Conservation (phyloP, 2,329 filamentous ascomycete genomes). For the Aspergillus sp. region DNA sequence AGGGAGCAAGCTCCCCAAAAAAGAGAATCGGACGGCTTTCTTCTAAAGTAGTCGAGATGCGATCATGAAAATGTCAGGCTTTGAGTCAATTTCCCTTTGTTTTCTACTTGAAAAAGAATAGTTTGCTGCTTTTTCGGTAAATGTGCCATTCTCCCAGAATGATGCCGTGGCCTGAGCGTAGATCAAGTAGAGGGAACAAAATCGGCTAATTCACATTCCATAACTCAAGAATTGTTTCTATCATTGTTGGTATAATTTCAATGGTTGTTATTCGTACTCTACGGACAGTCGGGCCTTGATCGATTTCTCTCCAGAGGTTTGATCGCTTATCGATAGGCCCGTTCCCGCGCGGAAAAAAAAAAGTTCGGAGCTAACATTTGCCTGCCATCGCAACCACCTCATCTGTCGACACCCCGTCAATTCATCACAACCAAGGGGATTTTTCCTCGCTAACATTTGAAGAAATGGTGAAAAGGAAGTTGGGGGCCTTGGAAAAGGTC, state of each 20-base stretch:
- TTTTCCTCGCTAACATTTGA: constrained; percentile 3
- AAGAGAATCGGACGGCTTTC: constrained; percentile 40
- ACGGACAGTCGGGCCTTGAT: too few relatives aligned
- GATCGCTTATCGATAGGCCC: constrained; percentile 35
- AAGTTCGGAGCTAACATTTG: constrained; percentile 11
- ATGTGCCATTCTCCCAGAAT: too few relatives aligned
- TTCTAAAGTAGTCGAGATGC: constrained; percentile 42
- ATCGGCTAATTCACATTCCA: too few relatives aligned
- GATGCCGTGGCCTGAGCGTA: too few relatives aligned
- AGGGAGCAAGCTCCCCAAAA: constrained; percentile 39
- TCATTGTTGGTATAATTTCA: too few relatives aligned
- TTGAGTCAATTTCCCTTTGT: constrained; percentile 23
- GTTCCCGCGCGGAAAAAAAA: constrained; percentile 20
- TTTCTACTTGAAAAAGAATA: constrained; percentile 21
- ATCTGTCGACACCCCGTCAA: constrained; percentile 62
- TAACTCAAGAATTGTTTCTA: too few relatives aligned
- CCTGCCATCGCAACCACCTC: constrained; percentile 38
- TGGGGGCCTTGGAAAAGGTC: constrained; percentile 90
- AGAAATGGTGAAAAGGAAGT: constrained; percentile 78
- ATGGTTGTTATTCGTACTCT: too few relatives aligned
- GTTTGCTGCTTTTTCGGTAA: constrained; percentile 17
- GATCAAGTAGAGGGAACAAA: too few relatives aligned
- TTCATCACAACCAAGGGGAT: constrained; percentile 55
- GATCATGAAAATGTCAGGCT: constrained; percentile 38
- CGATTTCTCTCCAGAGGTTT: not conserved